Evolutionary conservation across 139 green algal species (phyloP).

Genomic region (Marvania coccoides): DNA sequence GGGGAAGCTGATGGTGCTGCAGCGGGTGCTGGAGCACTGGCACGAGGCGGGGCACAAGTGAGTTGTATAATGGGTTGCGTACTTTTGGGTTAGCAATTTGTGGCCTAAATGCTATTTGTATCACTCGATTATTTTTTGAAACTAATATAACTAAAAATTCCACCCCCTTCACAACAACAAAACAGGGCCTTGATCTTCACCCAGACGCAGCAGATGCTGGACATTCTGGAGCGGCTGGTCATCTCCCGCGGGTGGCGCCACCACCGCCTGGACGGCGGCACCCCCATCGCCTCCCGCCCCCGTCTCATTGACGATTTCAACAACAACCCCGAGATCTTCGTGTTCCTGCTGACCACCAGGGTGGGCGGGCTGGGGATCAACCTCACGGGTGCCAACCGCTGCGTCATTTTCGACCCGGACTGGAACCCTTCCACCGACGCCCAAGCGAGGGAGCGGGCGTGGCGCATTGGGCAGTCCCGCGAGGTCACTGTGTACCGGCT

Average conservation of each 20-base stretch:
- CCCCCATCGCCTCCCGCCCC: constrained; percentile 54
- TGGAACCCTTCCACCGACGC: constrained; percentile 94
- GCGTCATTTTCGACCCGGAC: constrained; percentile 96
- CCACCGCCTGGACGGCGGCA: constrained; percentile 92
- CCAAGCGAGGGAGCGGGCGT: constrained; percentile 89
- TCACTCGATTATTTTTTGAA: background rate
- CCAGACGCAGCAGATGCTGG: constrained; percentile 98
- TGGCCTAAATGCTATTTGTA: too few species aligned
- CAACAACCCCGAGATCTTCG: constrained; percentile 58
- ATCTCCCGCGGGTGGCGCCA: constrained; percentile 19
- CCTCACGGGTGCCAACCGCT: constrained; percentile 86
- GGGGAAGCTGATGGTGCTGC: constrained; percentile 79
- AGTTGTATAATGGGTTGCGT: background rate
- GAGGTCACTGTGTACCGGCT: constrained; percentile 91
- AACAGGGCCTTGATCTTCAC: constrained; percentile 63
- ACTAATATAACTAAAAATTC: background rate
- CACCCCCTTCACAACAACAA: background rate
- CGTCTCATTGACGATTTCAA: constrained; percentile 87
- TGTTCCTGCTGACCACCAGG: constrained; percentile 95
- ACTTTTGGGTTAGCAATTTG: too few species aligned
- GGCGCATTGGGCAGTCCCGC: constrained; percentile 89
- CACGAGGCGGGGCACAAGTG: constrained; percentile 65
- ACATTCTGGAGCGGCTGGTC: constrained; percentile 85
- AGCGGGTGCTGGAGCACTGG: constrained; percentile 75
- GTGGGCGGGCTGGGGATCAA: constrained; percentile 96